phyloP scores from a whole-genome alignment of 2,329 filamentous ascomycete genomes.

The Pezizomycotina sp. region DNA sequence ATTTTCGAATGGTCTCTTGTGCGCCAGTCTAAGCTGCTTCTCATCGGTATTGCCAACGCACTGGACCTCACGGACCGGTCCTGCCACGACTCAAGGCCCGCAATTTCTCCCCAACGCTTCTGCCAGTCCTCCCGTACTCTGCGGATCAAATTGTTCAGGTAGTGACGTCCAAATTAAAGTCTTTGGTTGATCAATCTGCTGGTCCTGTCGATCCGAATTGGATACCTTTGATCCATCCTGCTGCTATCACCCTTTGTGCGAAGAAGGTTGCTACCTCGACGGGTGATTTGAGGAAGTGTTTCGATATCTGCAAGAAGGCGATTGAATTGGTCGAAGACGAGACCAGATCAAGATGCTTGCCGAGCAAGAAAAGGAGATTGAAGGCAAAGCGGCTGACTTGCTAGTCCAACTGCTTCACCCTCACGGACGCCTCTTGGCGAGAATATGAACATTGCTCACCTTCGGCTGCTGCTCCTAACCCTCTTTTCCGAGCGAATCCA shows the following conservation, averaged over 20 bases:
- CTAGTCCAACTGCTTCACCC: slow-evolving; percentile 33
- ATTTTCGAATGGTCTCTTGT: slow-evolving; percentile 95
- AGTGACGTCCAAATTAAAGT: slow-evolving; percentile 66
- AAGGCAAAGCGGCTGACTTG: slow-evolving; percentile 6
- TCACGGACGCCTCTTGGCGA: slow-evolving; percentile 65
- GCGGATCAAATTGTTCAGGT: slow-evolving; percentile 74
- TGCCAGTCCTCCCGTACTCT: slow-evolving; percentile 86
- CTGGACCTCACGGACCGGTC: slow-evolving; percentile 85
- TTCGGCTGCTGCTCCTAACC: slow-evolving; percentile 3
- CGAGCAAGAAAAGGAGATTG: slow-evolving; percentile 31
- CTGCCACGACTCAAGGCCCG: slow-evolving; percentile 82
- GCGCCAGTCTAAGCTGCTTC: slow-evolving; percentile 57
- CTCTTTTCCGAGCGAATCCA: slow-evolving; percentile 6
- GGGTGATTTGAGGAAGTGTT: slow-evolving; percentile 84
- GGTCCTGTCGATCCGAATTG: slow-evolving; percentile 41
- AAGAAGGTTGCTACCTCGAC: slow-evolving; percentile 91
- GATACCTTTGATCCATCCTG: slow-evolving; percentile 80
- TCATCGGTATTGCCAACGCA: slow-evolving; percentile 91
- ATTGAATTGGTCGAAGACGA: slow-evolving; percentile 81
- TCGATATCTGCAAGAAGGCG: slow-evolving; percentile 79
- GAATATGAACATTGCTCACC: slow-evolving; percentile 36
- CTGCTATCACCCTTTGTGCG: slow-evolving; percentile 82
- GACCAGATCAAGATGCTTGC: slow-evolving; percentile 55
- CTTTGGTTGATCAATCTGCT: slow-evolving; percentile 38
- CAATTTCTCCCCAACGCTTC: slow-evolving; percentile 72